Conservation (phyloP, 192 early-diverging fungal species). For the Diversispora eburnea region DNA sequence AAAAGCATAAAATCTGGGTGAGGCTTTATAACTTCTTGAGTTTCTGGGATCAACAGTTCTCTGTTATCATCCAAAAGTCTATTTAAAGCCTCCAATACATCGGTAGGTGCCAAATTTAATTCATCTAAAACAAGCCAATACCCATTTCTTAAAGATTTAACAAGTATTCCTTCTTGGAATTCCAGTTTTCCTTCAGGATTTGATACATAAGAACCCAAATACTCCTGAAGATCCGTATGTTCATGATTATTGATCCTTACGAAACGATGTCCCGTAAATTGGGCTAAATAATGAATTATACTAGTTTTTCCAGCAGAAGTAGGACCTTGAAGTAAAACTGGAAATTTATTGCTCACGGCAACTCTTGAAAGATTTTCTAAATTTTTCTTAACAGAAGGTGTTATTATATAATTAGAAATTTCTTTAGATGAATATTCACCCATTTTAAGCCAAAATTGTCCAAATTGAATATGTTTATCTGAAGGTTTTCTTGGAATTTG, state of each 20-base stretch:
- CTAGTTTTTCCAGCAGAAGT: slow-evolving; percentile 97
- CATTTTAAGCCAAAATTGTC: slow-evolving; percentile 81
- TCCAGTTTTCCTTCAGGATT: slow-evolving; percentile 77
- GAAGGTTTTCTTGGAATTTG: slow-evolving; percentile 59
- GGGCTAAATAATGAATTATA: slow-evolving; percentile 96
- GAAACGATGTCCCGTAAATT: slow-evolving; percentile 85
- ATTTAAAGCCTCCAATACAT: slow-evolving; percentile 97
- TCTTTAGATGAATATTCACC: slow-evolving; percentile 39
- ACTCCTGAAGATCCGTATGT: slow-evolving; percentile 98
- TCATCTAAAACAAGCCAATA: slow-evolving; percentile 99
- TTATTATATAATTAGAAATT: slow-evolving; percentile 73
- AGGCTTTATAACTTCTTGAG: slow-evolving; percentile 87
- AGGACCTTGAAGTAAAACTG: slow-evolving; percentile 97
- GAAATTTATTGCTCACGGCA: slow-evolving; percentile 84
- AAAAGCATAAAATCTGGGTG: slow-evolving; percentile 97
- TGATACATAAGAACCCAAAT: slow-evolving; percentile 89
- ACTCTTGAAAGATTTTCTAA: slow-evolving; percentile 86
- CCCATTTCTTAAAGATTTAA: slow-evolving; percentile 88
- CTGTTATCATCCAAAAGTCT: slow-evolving; percentile 96
- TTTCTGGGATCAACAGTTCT: slow-evolving; percentile 94
- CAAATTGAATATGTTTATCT: slow-evolving; percentile 64
- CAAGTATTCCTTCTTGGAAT: slow-evolving; percentile 94
- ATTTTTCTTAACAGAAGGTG: slow-evolving; percentile 81
- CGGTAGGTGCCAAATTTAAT: slow-evolving; percentile 96
- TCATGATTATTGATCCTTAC: slow-evolving; percentile 99